Evolutionary conservation across 2,329 filamentous ascomycete species (phyloP), one percentile per base, ranked within the genome.

Genomic region (Hawksworthiomyces lignivorus): DNA sequence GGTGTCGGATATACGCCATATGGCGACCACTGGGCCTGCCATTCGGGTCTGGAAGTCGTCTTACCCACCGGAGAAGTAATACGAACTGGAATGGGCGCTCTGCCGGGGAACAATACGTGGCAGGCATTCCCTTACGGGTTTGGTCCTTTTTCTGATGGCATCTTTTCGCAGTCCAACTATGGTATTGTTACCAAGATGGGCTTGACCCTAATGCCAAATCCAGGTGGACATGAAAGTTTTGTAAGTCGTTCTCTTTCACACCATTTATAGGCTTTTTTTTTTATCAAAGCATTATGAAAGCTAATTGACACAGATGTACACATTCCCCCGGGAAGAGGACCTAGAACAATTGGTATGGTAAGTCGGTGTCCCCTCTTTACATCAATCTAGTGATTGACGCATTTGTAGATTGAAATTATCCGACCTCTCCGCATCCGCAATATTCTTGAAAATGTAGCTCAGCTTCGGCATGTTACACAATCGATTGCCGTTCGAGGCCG

Each of bases 101-200:
- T 64, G 15, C 60, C 59, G 4, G 56, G 54, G 6, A 64, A 60
- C 34, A 59, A 62, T 40, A 61, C 56, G 8, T 67, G 64, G 64
- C 65, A 68, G 47, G 51, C 59, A 2, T 69, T 68, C 45, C 58
- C 61, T 4, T 62, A 60, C 31, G 64, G 65, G 1, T 67, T 64
- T 44, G 62, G 63, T 0, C 63, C 63, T 2, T 55, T 54, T 5
- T 54, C 58, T 20, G 63, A 66, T 44, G 67, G 67, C 2, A 62
- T 75, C 14, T 75, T 75, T 46, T 62, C 65, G 1, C 70, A 75
- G 51, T 66, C 62, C 10, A 72, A 69, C 41, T 60, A 73, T 14
- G 72, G 70, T 19, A 68, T 75, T 22, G 65, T 73, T 7, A 69
- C 67, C 2, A 75, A 76, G 54, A 70, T 76, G 62, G 72, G 72